phyloP scores from a whole-genome alignment of 345 rosid genomes.

The Salix udensis region DNA sequence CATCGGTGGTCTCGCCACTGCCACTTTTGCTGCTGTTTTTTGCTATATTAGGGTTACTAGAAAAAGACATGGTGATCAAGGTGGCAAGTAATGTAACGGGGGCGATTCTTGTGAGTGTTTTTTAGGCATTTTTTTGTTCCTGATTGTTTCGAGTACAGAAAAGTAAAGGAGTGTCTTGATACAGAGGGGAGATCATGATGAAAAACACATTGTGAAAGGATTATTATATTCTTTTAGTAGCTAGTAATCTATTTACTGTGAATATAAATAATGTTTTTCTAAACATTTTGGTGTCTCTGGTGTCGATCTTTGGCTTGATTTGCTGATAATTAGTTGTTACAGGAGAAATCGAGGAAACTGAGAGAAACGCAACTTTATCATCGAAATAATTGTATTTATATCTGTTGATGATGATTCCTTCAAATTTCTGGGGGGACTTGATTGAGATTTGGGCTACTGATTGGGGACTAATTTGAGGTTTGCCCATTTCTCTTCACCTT shows the following conservation, averaged over 20 bases:
- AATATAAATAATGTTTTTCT: background rate
- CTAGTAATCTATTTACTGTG: background rate
- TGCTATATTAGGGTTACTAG: slow-evolving; percentile 63
- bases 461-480: background rate
- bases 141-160: background rate
- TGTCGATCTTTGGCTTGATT: too few species aligned
- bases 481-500: background rate
- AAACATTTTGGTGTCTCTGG: background rate
- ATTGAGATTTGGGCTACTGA: background rate
- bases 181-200: background rate
- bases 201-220: background rate
- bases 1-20: slow-evolving; percentile 61
- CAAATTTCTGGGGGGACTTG: background rate
- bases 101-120: background rate
- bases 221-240: background rate
- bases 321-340: background rate
- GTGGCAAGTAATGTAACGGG: background rate
- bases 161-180: background rate
- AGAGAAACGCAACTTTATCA: too few species aligned
- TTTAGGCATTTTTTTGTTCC: background rate
- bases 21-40: slow-evolving; percentile 53
- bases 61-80: slow-evolving; percentile 22
- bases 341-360: background rate
- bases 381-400: too few species aligned
- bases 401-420: too few species aligned